Evolutionary conservation across 106 monocot genomes (phyloP), one percentile per base, ranked within the genome.

Genomic region (Dendrobium nobile): DNA sequence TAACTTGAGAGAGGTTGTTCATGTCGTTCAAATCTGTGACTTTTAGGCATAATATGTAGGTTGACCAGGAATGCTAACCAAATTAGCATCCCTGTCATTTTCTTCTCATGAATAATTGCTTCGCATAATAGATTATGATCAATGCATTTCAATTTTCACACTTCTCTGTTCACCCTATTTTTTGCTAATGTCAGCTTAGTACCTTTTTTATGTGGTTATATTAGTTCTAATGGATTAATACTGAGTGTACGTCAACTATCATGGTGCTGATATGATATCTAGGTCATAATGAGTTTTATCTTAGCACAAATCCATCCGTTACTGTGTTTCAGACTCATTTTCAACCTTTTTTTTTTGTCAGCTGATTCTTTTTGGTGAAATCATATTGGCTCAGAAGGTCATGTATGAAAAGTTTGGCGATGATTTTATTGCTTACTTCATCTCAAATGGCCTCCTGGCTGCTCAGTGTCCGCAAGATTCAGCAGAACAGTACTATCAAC

Each of bases 351-450:
- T 73, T 82, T 82, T 78, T 82, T 11, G 42, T 77, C 88, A 95
- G 98, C 85, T 95, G 86, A 20, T 95, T 72, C 88, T 98, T 55
- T 98, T 98, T 83, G 94, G 92, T 68, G 97, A 98, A 86, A 92
- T 98, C 64, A 80, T 91, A 78, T 68, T 82, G 77, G 94, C 97
- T 51, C 90, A 94, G 54, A 94, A 92, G 80, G 85, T 92, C 26
- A 98, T 98, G 92, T 92, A 91, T 84, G 94, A 98, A 72, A 92
- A 85, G 67, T 92, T 95, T 81, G 92, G 97, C 9, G 73, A 89
- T 68, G 87, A 89, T 40, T 98, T 98, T 56, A 78, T 95, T 70
- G 19, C 81, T 51, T 79, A 85, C 70, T 98, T 98, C 83, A 85
- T 92, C 27, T 80, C 89, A 0, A 88, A 93, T 79, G 80, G 84